A percentile compares a stretch with the other conserved stretches of the same genome.
phyloP scores from a whole-genome alignment of 805 yeast species.

The Yarrowia keelungensis region DNA sequence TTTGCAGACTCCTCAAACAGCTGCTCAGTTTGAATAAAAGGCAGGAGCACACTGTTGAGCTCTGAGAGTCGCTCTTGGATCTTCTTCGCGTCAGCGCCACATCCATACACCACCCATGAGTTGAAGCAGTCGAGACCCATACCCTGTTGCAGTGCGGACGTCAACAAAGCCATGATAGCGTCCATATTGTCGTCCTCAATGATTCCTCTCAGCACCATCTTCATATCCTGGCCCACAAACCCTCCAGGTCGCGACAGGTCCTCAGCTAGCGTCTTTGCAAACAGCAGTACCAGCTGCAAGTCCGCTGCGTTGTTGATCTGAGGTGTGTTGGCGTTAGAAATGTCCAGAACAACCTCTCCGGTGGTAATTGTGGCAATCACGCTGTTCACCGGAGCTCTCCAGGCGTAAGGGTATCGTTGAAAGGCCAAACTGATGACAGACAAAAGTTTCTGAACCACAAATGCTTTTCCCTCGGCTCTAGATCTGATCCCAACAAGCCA shows the following conservation, averaged over 20 bases:
- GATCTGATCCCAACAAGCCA: conserved; percentile 41
- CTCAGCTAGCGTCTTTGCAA: conserved; percentile 46
- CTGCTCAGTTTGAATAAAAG: conserved; percentile 22
- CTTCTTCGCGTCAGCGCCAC: conserved; percentile 14
- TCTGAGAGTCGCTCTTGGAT: conserved; percentile 6
- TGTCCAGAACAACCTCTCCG: conserved; percentile 16
- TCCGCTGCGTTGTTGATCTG: conserved; percentile 18
- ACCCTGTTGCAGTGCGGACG: conserved; percentile 20
- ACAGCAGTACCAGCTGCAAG: conserved; percentile 42
- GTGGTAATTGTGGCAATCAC: conserved; percentile 41
- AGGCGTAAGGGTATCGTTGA: conserved; percentile 51
- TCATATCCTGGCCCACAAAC: conserved; percentile 28
- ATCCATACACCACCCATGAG: conserved; percentile 33
- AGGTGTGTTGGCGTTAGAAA: not conserved
- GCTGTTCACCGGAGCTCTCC: conserved; percentile 51
- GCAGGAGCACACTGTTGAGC: conserved; percentile 11
- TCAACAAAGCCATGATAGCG: conserved; percentile 1
- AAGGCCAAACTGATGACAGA: conserved; percentile 62
- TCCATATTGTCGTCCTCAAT: conserved; percentile 38
- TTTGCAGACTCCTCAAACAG: conserved; percentile 29
- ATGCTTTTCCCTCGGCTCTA: conserved; percentile 42
- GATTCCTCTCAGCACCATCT: conserved; percentile 23
- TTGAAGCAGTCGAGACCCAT: conserved; percentile 27
- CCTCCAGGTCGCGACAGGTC: conserved; percentile 42
- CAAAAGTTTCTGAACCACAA: conserved; percentile 65